Conservation (phyloP, 106 monocot genomes). For the Dendrobium catenatum region DNA sequence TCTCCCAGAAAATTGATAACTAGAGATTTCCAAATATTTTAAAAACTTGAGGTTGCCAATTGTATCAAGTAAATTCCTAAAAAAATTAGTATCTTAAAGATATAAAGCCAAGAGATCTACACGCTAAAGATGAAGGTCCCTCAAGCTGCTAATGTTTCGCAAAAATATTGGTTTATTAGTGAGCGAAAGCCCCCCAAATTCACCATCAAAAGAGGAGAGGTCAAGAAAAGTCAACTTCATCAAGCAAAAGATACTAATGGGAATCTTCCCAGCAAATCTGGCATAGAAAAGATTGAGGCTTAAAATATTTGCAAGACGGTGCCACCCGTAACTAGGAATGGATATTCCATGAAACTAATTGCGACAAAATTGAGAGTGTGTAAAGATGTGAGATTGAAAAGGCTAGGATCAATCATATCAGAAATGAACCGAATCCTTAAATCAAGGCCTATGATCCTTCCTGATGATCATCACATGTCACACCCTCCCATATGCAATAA, state of each 20-base stretch:
- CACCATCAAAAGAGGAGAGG: conserved; percentile 11
- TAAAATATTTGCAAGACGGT: conserved; percentile 11
- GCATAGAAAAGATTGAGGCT: conserved; percentile 34
- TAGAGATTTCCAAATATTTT: conserved; percentile 19
- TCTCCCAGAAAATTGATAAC: conserved; percentile 28
- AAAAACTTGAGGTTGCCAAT: conserved; percentile 9
- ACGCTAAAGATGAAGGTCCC: conserved; percentile 21
- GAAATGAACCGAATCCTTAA: too few species aligned
- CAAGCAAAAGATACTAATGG: conserved; percentile 17
- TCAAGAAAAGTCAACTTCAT: conserved; percentile 29
- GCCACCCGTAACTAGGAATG: neutral
- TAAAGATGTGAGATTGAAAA: too few species aligned
- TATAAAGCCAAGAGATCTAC: conserved; percentile 35
- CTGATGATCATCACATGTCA: too few species aligned
- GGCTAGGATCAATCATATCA: too few species aligned
- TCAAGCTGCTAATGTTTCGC: conserved; percentile 18
- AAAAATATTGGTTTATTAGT: neutral
- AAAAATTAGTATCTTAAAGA: conserved; percentile 28
- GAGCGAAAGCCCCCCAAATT: neutral
- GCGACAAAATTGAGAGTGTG: conserved; percentile 21
- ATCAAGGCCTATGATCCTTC: too few species aligned
- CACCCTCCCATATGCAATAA: too few species aligned
- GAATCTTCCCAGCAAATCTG: conserved; percentile 33
- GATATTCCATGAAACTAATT: conserved; percentile 7
- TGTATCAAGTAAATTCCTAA: conserved; percentile 26